Evolutionary conservation across 176 grass and related monocot genomes (phyloP).

Genomic region (Carex parvula): DNA sequence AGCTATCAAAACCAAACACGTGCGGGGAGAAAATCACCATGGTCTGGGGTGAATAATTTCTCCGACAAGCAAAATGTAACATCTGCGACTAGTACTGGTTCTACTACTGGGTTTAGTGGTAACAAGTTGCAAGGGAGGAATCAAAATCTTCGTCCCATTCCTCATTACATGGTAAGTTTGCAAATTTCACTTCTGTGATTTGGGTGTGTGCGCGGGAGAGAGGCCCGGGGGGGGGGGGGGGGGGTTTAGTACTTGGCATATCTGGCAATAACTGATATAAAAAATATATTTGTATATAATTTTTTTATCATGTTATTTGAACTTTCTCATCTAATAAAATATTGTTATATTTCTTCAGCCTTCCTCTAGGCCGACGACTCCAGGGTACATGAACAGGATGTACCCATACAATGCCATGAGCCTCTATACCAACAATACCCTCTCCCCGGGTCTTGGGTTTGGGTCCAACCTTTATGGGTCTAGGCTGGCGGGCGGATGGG

Average conservation of each 20-base stretch:
- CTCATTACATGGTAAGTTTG: conserved; percentile 40
- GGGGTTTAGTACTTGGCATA: neutral
- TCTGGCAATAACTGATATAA: neutral
- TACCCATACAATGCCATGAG: conserved; percentile 49
- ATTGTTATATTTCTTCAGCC: conserved; percentile 17
- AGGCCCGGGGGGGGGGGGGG: neutral
- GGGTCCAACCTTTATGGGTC: conserved; percentile 54
- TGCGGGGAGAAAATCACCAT: conserved; percentile 25
- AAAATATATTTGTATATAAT: neutral
- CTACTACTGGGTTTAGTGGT: conserved; percentile 24
- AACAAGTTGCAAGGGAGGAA: conserved; percentile 36
- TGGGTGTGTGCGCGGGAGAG: neutral
- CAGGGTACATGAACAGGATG: conserved; percentile 45
- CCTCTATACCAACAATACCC: conserved; percentile 48
- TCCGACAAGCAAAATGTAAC: conserved; percentile 38
- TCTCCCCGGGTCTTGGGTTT: conserved; percentile 48
- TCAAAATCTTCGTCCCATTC: conserved; percentile 34
- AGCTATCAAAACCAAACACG: conserved; percentile 37
- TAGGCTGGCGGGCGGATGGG: conserved; percentile 55
- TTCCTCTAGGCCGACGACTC: conserved; percentile 13
- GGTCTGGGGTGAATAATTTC: conserved; percentile 40
- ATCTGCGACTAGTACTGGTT: conserved; percentile 28
- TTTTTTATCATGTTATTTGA: neutral
- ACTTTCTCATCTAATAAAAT: neutral
- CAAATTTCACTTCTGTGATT: neutral